A percentile compares a stretch with the other conserved stretches of the same genome.
phyloP scores from a whole-genome alignment of 2,329 filamentous ascomycete species.

The Thelonectria olida region DNA sequence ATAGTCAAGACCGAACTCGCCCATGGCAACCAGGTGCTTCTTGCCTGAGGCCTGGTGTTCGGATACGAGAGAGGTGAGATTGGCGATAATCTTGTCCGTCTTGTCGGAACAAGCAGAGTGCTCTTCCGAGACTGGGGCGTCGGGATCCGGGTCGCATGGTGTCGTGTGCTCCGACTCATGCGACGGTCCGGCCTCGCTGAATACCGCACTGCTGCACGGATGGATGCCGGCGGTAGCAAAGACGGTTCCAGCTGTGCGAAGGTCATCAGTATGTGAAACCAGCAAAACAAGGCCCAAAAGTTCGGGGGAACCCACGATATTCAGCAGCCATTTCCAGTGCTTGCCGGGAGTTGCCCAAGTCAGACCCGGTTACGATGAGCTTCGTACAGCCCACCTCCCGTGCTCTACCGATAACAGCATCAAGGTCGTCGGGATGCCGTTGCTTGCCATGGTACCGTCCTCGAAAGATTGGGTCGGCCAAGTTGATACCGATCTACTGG shows the following conservation, averaged over 20 bases:
- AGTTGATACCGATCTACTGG: constrained; percentile 86
- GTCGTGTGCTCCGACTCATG: constrained; percentile 58
- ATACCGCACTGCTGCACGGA: constrained; percentile 85
- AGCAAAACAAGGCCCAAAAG: constrained; percentile 5
- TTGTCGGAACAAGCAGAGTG: constrained; percentile 54
- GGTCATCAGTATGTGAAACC: constrained; percentile 5
- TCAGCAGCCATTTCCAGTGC: constrained; percentile 78
- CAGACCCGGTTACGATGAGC: constrained; percentile 92
- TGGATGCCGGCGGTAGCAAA: constrained; percentile 95
- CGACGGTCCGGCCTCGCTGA: constrained; percentile 64
- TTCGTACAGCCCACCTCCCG: constrained; percentile 83
- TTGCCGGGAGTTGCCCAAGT: constrained; percentile 78
- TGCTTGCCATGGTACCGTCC: constrained; percentile 85
- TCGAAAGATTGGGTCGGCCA: constrained; percentile 90
- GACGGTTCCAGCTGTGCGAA: constrained; percentile 73
- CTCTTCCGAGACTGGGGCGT: constrained; percentile 59
- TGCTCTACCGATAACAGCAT: constrained; percentile 81
- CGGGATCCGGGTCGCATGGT: constrained; percentile 63
- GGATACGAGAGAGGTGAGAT: constrained; percentile 72
- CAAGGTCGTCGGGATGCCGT: constrained; percentile 76
- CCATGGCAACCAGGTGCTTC: constrained; percentile 76
- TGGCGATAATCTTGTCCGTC: constrained; percentile 60
- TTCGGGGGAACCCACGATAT: constrained; percentile 68
- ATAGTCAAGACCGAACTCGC: constrained; percentile 96
- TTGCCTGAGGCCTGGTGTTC: constrained; percentile 60